Conservation (phyloP, 441 rosid species). For the Croton laevigatus region DNA sequence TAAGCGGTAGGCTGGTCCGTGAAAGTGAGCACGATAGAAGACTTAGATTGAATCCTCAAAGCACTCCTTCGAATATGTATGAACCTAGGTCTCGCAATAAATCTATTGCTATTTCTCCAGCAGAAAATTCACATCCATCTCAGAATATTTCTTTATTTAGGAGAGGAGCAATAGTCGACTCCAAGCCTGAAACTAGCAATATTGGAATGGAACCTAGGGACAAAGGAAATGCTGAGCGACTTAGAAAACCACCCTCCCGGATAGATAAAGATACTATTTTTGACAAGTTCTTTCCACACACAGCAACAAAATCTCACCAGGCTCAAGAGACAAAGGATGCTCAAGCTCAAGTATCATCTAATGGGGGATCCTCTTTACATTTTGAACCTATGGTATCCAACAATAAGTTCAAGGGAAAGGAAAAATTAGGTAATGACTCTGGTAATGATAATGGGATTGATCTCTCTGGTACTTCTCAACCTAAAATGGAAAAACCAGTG, state of each 20-base stretch:
- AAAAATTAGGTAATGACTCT: slow-evolving; percentile 32
- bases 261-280: slow-evolving; percentile 27
- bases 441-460: slow-evolving; percentile 21
- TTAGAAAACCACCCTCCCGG: slow-evolving; percentile 21
- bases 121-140: slow-evolving; percentile 22
- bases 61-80: slow-evolving; percentile 22
- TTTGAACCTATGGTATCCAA: slow-evolving; percentile 16
- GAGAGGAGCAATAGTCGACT: slow-evolving; percentile 27
- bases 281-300: slow-evolving; percentile 30
- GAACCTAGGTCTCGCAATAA: slow-evolving; percentile 27
- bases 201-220: slow-evolving; percentile 28
- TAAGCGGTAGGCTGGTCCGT: slow-evolving; percentile 32
- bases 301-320: slow-evolving; percentile 27
- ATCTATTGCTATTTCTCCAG: slow-evolving; percentile 20
- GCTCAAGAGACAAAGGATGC: slow-evolving; percentile 33
- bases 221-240: slow-evolving; percentile 38
- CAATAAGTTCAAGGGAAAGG: slow-evolving; percentile 43
- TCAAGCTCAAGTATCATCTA: slow-evolving; percentile 29
- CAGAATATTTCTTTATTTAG: slow-evolving; percentile 41
- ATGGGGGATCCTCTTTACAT: slow-evolving; percentile 25
- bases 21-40: slow-evolving; percentile 29
- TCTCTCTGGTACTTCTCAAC: slow-evolving; percentile 31
- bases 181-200: slow-evolving; percentile 26
- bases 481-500: slow-evolving; percentile 29
- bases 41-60: slow-evolving; percentile 20